Evolutionary conservation across 2,329 filamentous ascomycete species (phyloP), one percentile per base, ranked within the genome.

Genomic region (Cordyceps cateniannulata): DNA sequence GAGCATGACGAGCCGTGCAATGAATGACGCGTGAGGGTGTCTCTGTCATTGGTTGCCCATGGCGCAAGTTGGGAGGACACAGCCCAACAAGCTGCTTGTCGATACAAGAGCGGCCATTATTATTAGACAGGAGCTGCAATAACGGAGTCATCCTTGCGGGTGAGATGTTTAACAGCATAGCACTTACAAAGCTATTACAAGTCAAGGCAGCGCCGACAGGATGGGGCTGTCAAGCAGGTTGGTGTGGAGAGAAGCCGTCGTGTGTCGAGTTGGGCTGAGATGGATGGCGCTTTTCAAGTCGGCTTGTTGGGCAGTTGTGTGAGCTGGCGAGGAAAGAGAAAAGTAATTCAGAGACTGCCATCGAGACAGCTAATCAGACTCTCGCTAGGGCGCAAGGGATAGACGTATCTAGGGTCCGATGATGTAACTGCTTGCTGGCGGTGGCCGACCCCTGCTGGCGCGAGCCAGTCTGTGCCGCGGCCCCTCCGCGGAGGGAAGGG

Each of bases 351-450:
- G 42, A 47, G 53, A n/a, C 25, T 35, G 20, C 25, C 25, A 29
- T 40, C 24, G 8, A 45, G 40, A 35, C 32, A 35, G 9, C 32
- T 2, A 35, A 35, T 35, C 7, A 35, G 32, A 35, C 32, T 35
- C 32, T 35, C 4, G 10, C 32, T 35, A 12, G 32, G 32, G 10
- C 32, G 32, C 32, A 35, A 29, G 22, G 22, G 35, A 45, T 40
- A 38, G n/a, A 47, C 42, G 25, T 27, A 56, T 57, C 54, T 22
- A 57, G 54, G 54, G 54, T 57, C 54, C 44, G 54, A 57, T 57
- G 54, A 57, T 57, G 54, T 57, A 35, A 49, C 5, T 42, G n/a
- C n/a, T 24, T 20, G 24, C 10, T 40, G 29, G 22, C 29, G 29
- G 32, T 49, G 44, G 44, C 9, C 22, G 22, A 22, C 32, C 54